These are phyloP conservation scores for Aspergillus carbonarius DNA, from an alignment of 2,329 filamentous ascomycete species.

Conservation along the genomic window DNA sequence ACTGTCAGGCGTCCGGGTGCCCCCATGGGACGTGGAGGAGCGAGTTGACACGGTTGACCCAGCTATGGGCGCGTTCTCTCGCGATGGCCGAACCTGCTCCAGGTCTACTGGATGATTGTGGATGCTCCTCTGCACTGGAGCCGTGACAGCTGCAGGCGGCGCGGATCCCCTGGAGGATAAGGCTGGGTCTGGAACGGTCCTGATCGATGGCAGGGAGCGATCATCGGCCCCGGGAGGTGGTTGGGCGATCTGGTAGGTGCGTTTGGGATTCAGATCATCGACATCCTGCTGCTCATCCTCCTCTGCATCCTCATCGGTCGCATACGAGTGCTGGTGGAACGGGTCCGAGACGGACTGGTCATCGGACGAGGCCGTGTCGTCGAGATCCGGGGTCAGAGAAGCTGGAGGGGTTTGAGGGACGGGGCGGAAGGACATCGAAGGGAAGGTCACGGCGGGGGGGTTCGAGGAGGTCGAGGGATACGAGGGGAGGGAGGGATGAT, in stretches of 20 bases:
- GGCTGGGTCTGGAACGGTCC: constrained; percentile 14
- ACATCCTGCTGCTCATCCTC: neutral
- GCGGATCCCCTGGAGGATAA: constrained; percentile 14
- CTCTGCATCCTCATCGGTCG: constrained; percentile 25
- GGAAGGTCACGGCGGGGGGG: constrained; percentile 15
- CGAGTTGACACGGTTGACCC: constrained; percentile 7
- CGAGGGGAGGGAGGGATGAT: neutral
- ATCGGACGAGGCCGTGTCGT: constrained; percentile 32
- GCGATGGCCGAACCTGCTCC: neutral
- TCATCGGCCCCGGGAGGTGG: constrained; percentile 7
- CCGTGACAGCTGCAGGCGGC: neutral
- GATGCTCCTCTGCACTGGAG: neutral
- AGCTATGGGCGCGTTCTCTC: neutral
- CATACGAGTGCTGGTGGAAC: constrained; percentile 35
- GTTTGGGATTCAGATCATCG: neutral
- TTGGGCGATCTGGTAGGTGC: constrained; percentile 2
- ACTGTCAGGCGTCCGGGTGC: constrained; percentile 36
- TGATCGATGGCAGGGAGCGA: constrained; percentile 8
- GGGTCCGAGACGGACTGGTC: constrained; percentile 38
- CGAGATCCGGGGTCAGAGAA: constrained; percentile 23
- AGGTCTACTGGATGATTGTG: neutral
- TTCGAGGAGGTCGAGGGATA: constrained; percentile 4
- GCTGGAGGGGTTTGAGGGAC: constrained; percentile 22
- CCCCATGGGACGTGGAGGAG: constrained; percentile 10
- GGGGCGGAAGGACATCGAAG: constrained; percentile 16